A percentile compares a stretch with the other conserved stretches of the same genome.
phyloP scores from a whole-genome alignment of 192 early-diverging fungal genomes.

The Dissophora ornata region DNA sequence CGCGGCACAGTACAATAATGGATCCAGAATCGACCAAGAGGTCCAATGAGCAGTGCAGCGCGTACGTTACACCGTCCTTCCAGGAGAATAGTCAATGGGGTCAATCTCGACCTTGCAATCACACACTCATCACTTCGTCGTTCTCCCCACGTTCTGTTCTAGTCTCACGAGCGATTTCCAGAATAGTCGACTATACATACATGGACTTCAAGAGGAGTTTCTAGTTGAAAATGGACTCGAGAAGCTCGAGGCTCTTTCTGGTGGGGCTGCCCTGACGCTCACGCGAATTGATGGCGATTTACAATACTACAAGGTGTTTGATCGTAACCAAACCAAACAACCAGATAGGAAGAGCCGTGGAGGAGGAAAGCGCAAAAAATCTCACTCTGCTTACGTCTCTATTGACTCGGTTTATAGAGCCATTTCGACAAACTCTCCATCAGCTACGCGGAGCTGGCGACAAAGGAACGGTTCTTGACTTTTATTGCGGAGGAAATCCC shows the following conservation, averaged over 20 bases:
- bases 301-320: conserved; percentile 38
- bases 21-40: conserved; percentile 31
- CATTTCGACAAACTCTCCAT: conserved; percentile 40
- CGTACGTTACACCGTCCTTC: conserved; percentile 7
- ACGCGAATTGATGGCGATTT: conserved; percentile 40
- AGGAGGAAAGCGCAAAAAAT: too few species aligned
- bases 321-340: too few species aligned
- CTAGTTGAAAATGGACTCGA: conserved; percentile 22
- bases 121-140: not conserved
- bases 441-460: conserved; percentile 33
- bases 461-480: conserved; percentile 40
- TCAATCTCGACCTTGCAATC: not conserved
- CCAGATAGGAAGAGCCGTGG: not conserved
- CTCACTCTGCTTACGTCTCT: too few species aligned
- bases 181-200: conserved; percentile 30
- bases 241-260: conserved; percentile 43
- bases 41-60: conserved; percentile 19
- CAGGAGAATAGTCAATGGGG: too few species aligned
- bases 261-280: conserved; percentile 23
- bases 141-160: too few species aligned
- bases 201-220: conserved; percentile 47
- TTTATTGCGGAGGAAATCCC: conserved; percentile 29
- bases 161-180: conserved; percentile 35
- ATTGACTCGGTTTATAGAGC: conserved; percentile 29
- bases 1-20: too few species aligned